Evolutionary conservation across 805 yeast species (phyloP), one percentile per base, ranked within the genome.

Genomic region (Metschnikowia baotianmanensis): DNA sequence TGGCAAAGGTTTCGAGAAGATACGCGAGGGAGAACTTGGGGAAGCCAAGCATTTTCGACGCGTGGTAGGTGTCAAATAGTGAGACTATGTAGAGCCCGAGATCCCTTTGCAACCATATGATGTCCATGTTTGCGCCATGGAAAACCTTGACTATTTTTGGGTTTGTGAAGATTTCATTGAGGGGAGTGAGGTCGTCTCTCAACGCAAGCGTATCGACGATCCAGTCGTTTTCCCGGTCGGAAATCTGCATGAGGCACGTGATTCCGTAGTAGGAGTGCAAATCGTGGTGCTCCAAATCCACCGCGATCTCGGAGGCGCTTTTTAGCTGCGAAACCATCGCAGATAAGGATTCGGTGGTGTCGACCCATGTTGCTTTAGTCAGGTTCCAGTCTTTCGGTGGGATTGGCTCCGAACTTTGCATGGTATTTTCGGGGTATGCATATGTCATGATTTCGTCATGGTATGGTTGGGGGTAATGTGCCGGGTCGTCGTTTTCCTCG

Each of bases 51-150:
- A 77, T 78, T 46, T 77, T 80, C 0, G 96, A 79, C 0, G 99
- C 99, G 64, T 83, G 90, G 59, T 76, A 91, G 0, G 99, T 93
- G 62, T 93, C 99, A 60, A 93, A 91, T 20, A 93, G 63, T 31
- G 90, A 76, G 5, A 93, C 99, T 5, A 93, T 67, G 55, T 93
- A 93, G 8, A 93, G 62, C 0, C 99, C 99, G 41, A 93, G 72
- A 57, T 93, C 99, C 48, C 98, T 73, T 66, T 93, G 99, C 25
- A 93, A 69, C 99, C 99, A 93, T 32, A 88, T 82, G 4, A 93
- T 85, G 69, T 93, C 99, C 96, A 88, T 89, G 52, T 79, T 82
- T 0, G 99, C 96, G 46, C 99, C 99, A 61, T 93, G 99, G 50
- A 93, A 80, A 1, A 93, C 95, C 58, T 93, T 93, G 21, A 87